A percentile compares a stretch with the other conserved stretches of the same genome.
Conservation (phyloP, 306 rosid species). For the Abrus precatorius region DNA sequence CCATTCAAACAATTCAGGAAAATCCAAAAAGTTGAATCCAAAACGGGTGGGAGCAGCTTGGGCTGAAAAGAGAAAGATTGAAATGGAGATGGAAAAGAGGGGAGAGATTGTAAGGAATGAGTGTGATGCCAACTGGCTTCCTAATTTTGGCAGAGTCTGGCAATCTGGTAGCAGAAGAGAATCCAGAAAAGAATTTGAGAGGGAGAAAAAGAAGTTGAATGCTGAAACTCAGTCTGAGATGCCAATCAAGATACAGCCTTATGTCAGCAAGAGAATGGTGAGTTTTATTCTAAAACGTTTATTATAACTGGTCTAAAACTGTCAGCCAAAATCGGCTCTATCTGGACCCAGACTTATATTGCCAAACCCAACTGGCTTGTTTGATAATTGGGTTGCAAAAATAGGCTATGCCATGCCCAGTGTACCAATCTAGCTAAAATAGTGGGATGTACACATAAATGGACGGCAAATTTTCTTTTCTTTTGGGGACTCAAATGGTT, state of each 20-base stretch:
- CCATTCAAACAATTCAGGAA: conserved; percentile 59
- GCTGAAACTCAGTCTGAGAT: conserved; percentile 65
- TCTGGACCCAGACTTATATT: conserved; percentile 9
- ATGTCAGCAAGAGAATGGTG: conserved; percentile 92
- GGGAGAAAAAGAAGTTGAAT: conserved; percentile 70
- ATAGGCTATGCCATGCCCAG: background rate
- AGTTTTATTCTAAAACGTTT: conserved; percentile 42
- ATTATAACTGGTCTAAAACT: conserved; percentile 31
- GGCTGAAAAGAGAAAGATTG: conserved; percentile 93
- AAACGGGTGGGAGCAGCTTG: conserved; percentile 96
- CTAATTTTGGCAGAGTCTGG: conserved; percentile 98
- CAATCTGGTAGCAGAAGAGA: conserved; percentile 96
- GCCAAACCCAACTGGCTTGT: conserved; percentile 3
- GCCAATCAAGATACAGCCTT: conserved; percentile 77
- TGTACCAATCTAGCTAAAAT: conserved; percentile 10
- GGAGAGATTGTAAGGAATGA: conserved; percentile 72
- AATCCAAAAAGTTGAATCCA: conserved; percentile 77
- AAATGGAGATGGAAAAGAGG: conserved; percentile 90
- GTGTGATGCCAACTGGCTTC: conserved; percentile 84
- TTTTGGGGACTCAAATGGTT: background rate
- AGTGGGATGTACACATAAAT: background rate
- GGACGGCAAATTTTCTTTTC: background rate
- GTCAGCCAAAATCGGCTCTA: conserved; percentile 1
- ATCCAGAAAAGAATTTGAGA: conserved; percentile 85
- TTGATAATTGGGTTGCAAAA: conserved; percentile 24